A percentile compares a stretch with the other conserved stretches of the same genome.
Conservation (phyloP, 2,329 filamentous ascomycete species). For the Fusarium verticillioides region DNA sequence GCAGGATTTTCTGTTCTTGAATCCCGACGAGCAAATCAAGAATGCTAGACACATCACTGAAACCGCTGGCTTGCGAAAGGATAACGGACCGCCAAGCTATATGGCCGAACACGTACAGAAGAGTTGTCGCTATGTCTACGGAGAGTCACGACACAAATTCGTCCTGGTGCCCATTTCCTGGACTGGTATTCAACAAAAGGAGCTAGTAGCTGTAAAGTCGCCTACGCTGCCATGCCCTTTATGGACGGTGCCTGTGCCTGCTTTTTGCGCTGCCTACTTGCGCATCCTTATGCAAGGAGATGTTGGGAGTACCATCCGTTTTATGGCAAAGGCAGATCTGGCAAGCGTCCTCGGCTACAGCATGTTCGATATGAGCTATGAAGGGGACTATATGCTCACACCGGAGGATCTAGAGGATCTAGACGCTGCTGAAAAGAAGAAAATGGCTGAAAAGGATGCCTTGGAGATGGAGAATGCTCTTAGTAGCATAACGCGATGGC, state of each 20-base stretch:
- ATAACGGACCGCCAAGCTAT: fast-evolving
- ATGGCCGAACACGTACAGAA: neutral
- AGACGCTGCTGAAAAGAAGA: neutral
- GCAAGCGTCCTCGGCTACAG: neutral
- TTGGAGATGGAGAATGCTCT: neutral
- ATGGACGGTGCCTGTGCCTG: neutral
- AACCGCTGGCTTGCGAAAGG: fast-evolving
- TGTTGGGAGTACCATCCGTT: fast-evolving
- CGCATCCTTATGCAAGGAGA: neutral
- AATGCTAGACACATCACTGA: fast-evolving
- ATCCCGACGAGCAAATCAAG: fast-evolving
- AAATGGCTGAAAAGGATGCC: neutral
- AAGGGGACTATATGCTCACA: neutral
- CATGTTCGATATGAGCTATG: neutral
- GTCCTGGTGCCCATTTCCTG: neutral
- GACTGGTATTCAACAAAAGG: neutral
- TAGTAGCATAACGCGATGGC: neutral
- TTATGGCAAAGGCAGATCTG: neutral
- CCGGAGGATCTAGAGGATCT: neutral
- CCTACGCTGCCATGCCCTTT: neutral
- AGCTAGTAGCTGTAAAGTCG: neutral
- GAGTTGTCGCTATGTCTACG: neutral
- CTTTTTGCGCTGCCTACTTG: fast-evolving
- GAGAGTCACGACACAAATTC: neutral
- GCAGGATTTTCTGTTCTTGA: neutral